These are phyloP conservation scores for Dioscorea dumetorum DNA, from an alignment of 106 monocot genomes.

Conservation along the genomic window DNA sequence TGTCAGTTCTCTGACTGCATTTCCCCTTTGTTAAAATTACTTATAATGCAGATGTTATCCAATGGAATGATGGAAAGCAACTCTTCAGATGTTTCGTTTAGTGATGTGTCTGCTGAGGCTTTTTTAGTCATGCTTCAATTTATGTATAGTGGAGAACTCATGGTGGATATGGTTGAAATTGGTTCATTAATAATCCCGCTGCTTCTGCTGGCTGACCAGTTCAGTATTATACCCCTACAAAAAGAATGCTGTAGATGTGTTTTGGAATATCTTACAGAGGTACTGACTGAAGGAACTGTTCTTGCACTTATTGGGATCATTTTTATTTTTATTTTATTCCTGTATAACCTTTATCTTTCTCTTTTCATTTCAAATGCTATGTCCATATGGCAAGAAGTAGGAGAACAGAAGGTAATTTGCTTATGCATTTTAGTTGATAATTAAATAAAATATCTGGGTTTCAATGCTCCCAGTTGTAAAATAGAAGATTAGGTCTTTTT, in stretches of 20 bases:
- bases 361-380: constrained; percentile 9
- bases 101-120: constrained; percentile 60
- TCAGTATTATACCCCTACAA: constrained; percentile 58
- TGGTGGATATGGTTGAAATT: constrained; percentile 31
- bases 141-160: constrained; percentile 81
- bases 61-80: constrained; percentile 92
- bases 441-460: too few relatives aligned
- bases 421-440: constrained; percentile 3
- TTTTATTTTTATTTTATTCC: background rate
- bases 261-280: constrained; percentile 78
- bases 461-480: too few relatives aligned
- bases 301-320: background rate
- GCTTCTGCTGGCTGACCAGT: constrained; percentile 77
- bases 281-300: constrained; percentile 18
- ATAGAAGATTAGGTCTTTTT: too few relatives aligned
- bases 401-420: constrained; percentile 20
- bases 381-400: constrained; percentile 10
- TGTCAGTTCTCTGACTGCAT: too few relatives aligned
- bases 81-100: constrained; percentile 52
- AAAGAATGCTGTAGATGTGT: constrained; percentile 69
- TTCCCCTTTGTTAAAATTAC: background rate
- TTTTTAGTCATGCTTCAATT: constrained; percentile 64
- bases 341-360: constrained; percentile 11
- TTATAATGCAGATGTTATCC: constrained; percentile 81
- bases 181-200: constrained; percentile 46